Evolutionary conservation across 345 rosid genomes (phyloP).

Genomic region (Excoecaria cochinchinensis): DNA sequence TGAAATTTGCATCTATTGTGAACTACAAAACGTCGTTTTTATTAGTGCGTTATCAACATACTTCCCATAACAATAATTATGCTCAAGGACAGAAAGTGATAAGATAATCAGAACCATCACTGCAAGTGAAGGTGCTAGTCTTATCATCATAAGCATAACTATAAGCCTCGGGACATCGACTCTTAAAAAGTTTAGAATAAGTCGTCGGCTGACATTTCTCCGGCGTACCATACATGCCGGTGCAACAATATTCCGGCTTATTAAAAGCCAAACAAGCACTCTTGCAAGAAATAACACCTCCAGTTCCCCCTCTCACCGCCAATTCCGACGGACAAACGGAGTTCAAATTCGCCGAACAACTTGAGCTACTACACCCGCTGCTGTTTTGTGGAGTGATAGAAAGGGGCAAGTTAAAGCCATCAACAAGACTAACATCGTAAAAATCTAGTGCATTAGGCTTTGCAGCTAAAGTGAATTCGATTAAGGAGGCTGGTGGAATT

Average conservation of each 20-base stretch:
- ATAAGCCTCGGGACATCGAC: constrained; percentile 56
- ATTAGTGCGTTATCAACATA: too few species aligned
- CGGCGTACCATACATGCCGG: constrained; percentile 27
- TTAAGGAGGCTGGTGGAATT: constrained; percentile 39
- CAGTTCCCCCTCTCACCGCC: constrained; percentile 20
- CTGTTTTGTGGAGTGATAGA: constrained; percentile 38
- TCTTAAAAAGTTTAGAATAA: too few species aligned
- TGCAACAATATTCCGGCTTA: constrained; percentile 45
- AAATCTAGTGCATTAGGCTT: constrained; percentile 27
- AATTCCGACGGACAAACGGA: constrained; percentile 44
- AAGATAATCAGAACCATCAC: constrained; percentile 36
- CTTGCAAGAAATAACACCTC: constrained; percentile 41
- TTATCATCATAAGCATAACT: constrained; percentile 53
- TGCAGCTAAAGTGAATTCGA: constrained; percentile 35
- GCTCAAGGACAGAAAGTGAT: constrained; percentile 44
- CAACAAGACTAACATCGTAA: constrained; percentile 48
- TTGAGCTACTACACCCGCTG: constrained; percentile 17
- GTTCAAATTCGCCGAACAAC: constrained; percentile 30
- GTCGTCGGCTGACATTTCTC: too few species aligned
- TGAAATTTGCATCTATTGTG: too few species aligned
- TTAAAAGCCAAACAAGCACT: constrained; percentile 42
- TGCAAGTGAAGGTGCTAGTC: constrained; percentile 40
- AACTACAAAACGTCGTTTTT: too few species aligned
- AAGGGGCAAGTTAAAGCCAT: constrained; percentile 44
- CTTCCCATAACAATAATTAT: too few species aligned